phyloP scores from a whole-genome alignment of 345 rosid species.

The Bruguiera gymnorhiza region DNA sequence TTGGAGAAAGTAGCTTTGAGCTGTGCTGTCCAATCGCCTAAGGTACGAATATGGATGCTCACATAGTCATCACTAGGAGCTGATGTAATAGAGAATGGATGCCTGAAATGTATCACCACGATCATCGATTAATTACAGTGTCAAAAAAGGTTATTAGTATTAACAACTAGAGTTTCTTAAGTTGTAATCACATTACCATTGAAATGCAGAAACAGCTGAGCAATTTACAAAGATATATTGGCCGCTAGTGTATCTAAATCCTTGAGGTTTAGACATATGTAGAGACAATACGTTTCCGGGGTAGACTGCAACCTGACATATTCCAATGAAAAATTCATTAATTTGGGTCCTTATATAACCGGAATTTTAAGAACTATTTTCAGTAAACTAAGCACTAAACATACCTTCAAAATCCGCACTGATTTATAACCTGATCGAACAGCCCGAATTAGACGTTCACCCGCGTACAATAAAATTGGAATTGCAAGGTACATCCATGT shows the following conservation, averaged over 20 bases:
- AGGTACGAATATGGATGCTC: slow-evolving; percentile 21
- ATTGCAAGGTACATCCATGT: slow-evolving; percentile 89
- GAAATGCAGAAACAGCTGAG: slow-evolving; percentile 66
- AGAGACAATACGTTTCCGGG: slow-evolving; percentile 77
- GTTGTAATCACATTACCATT: slow-evolving; percentile 44
- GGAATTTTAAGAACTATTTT: no score
- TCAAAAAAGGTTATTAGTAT: not conserved
- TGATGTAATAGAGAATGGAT: slow-evolving; percentile 28
- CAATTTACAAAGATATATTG: slow-evolving; percentile 82
- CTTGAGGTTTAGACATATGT: slow-evolving; percentile 77
- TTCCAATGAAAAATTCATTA: not conserved
- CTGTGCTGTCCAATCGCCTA: slow-evolving; percentile 82
- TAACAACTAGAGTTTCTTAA: not conserved
- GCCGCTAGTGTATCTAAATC: slow-evolving; percentile 75
- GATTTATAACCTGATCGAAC: slow-evolving; percentile 61
- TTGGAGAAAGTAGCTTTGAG: slow-evolving; percentile 55
- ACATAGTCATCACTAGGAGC: slow-evolving; percentile 25
- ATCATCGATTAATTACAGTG: not conserved
- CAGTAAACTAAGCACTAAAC: not conserved
- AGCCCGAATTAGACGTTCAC: slow-evolving; percentile 58
- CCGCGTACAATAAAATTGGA: slow-evolving; percentile 52
- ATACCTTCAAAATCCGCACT: slow-evolving; percentile 66
- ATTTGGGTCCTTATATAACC: no score
- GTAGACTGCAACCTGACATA: slow-evolving; percentile 66
- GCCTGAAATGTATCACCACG: slow-evolving; percentile 12